Conservation (phyloP, 1,139 yeast genomes). For the Pichia sp. region DNA sequence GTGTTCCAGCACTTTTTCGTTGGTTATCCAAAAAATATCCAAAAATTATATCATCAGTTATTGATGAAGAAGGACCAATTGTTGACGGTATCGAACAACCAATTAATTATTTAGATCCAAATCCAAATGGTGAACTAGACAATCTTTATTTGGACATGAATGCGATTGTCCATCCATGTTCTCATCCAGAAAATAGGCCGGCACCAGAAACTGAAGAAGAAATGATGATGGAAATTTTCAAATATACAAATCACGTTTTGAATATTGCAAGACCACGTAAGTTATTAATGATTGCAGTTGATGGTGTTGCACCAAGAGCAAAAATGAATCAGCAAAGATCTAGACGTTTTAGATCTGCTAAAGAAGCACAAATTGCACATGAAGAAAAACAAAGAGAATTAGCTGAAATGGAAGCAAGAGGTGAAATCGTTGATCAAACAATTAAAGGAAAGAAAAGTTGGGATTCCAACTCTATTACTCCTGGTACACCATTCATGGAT, state of each 20-base stretch:
- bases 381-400: slow-evolving; percentile 54
- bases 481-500: slow-evolving; percentile 98
- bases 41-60: slow-evolving; percentile 83
- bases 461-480: slow-evolving; percentile 98
- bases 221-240: slow-evolving; percentile 86
- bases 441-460: slow-evolving; percentile 53
- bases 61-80: slow-evolving; percentile 59
- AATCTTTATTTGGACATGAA: slow-evolving; percentile 92
- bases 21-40: slow-evolving; percentile 95
- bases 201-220: slow-evolving; percentile 94
- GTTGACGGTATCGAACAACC: slow-evolving; percentile 59
- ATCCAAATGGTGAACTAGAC: slow-evolving; percentile 94
- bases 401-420: slow-evolving; percentile 47
- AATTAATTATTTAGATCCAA: slow-evolving; percentile 63
- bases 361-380: slow-evolving; percentile 71
- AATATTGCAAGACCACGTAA: slow-evolving; percentile 94
- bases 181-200: slow-evolving; percentile 92
- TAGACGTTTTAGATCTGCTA: slow-evolving; percentile 91
- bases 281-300: slow-evolving; percentile 89
- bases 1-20: slow-evolving; percentile 96
- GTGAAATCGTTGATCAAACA: slow-evolving; percentile 61
- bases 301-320: slow-evolving; percentile 98
- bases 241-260: slow-evolving; percentile 81
- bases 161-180: slow-evolving; percentile 96
- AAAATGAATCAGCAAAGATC: slow-evolving; percentile 98